Evolutionary conservation across 192 early-diverging fungal genomes (phyloP), one percentile per base, ranked within the genome.

Genomic region (Geosiphon pyriformis): DNA sequence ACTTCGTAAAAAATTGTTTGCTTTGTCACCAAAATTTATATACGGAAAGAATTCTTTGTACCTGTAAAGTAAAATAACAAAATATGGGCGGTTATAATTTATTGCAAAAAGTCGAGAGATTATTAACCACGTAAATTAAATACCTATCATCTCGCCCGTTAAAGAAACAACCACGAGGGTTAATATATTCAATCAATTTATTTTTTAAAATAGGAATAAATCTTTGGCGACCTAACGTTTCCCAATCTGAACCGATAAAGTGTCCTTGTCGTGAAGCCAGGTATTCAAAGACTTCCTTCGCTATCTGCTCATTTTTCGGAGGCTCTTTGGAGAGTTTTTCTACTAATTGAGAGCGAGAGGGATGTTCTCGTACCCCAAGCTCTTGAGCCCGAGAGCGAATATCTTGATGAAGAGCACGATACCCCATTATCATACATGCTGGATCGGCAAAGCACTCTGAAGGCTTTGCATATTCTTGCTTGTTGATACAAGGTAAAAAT

Each of bases 1-100:
- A 1, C 83, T 79, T 29, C 85, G 83, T 48, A 96, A 71, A 58
- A 96, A 96, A 8, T 80, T 71, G 70, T 93, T 89, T 11, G 89
- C 92, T 1, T 73, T 46, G 0, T 72, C 46, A 0, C 91, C 90
- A 76, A 93, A 94, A 68, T 93, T 87, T 33, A 88, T 74, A 23
- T 77, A 83, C 0, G 70, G 66, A 62, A 88, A 78, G 4, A 88
- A 76, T 15, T 80, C 78, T 20, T 70, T 74, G 54, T 82, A 81
- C 30, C 69, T 79, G 8, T 61, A 72, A 78, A 58, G 78, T 71
- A 68, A 83, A 88, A 49, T 83, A 87, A 58, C 80, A 37, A 25
- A 59, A 59, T 35, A 42, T 26, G 23, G 11, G 18, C 25, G 8
- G 2, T 37, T 37, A 35, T 35, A 22, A 7, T 1, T 35, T 26